Base-by-base conservation (phyloP, 2,329 filamentous ascomycete genomes). In the Lachnellula willkommii region DNA sequence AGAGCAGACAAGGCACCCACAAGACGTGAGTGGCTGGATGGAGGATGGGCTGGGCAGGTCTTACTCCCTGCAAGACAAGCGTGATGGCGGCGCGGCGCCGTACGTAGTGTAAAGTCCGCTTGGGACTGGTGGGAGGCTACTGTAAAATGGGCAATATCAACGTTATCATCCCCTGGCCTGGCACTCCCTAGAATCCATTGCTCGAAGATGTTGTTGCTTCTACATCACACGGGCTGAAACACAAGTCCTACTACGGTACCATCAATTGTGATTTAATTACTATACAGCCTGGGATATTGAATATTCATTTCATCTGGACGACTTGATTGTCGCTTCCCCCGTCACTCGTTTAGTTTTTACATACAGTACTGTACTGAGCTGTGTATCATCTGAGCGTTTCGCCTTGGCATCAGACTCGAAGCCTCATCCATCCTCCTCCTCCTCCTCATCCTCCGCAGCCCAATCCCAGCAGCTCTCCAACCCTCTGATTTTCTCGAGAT, bases 291-390 rank as follows among this genome's bases (percentile, higher is more conserved):
- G 28, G 9, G 9, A 12, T 32, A 12, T 32, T 32, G 28, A 32
- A 32, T 11, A 2, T 12, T 32, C 9, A 3, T 32, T 32, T 32
- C 28, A 32, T 32, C 28, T 32, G 28, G 28, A 47, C 45, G 20
- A 17, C 40, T 46, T 52, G n/a, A 22, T 47, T n/a, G 50, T 47
- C 35, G 22, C 35, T 35, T 32, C 48, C 28, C 35, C 35, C 22
- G 47, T 52, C 55, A 51, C 47, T 57, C 55, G 47, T 57, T 57
- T 57, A 1, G 22, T 35, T 35, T 32, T 32, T 32, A 32, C 28
- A 32, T 32, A 32, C 28, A 12, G 28, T 11, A 8, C 28, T 12
- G 45, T 47, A 32, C 28, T 32, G 28, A 32, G 28, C 28, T 32
- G 45, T 47, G 32, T 28, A 46, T 35, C 40, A 56, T 52, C 53